Base-by-base conservation (phyloP, 2,329 filamentous ascomycete species). In the Zopfia rhizophila region DNA sequence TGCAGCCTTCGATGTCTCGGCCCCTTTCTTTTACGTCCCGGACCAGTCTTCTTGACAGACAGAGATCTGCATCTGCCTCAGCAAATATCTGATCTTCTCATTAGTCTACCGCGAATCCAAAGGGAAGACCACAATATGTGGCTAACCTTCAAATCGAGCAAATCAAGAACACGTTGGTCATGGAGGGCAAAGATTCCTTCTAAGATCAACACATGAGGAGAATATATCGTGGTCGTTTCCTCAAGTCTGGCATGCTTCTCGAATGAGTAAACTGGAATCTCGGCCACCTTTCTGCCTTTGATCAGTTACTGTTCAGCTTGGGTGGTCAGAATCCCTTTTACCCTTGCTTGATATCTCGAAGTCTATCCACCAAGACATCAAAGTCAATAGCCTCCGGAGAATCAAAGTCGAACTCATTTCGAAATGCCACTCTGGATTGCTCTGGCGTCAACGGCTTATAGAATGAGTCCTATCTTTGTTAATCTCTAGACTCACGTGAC, bases 111-210 rank as follows among this genome's bases (percentile, higher is more conserved):
- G 29, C n/a, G n/a, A n/a, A n/a, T n/a, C n/a, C n/a, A n/a, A n/a
- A n/a, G n/a, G n/a, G n/a, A n/a, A n/a, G n/a, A n/a, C n/a, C n/a
- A n/a, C n/a, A n/a, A n/a, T n/a, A n/a, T n/a, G n/a, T 14, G 10
- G 21, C 69, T 35, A 76, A 90, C 89, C 74, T 90, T 95, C 78
- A 97, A 89, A 72, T 99, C 94, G 53, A 97, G 77, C 56, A 99
- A 76, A 13, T 95, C 89, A 48, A 94, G 76, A 4, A 99, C 87
- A 48, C 93, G 83, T 17, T 83, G 84, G 65, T 99, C 94, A 65
- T 97, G 91, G 10, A 99, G 78, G 6, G 94, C 94, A 73, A 99
- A 90, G 21, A 99, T 99, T 14, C 94, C 94, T 77, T 99, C 94
- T 11, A 99, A 76, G 33, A 99, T 91, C 18, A 99, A 79, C 17